Conservation (phyloP, 495 filamentous ascomycete species). For the Aspergillus affinis region DNA sequence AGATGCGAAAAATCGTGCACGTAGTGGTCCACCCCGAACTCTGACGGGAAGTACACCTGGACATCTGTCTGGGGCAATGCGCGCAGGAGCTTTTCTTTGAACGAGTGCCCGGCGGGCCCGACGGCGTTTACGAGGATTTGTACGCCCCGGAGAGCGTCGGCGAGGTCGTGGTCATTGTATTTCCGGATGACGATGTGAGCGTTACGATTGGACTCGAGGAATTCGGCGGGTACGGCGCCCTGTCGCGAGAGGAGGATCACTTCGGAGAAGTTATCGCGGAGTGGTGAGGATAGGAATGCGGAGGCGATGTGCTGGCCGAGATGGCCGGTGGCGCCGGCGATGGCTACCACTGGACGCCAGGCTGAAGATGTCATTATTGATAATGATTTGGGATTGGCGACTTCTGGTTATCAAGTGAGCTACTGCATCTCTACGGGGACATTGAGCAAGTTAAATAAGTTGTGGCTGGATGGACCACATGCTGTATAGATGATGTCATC, state of each 20-base stretch:
- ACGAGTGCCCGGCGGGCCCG: slow-evolving; percentile 22
- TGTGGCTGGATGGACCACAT: neutral
- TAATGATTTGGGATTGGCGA: neutral
- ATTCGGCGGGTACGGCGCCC: slow-evolving; percentile 1
- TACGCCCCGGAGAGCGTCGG: slow-evolving; percentile 19
- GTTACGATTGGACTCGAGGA: neutral
- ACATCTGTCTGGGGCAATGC: slow-evolving; percentile 20
- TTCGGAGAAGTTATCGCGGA: slow-evolving; percentile 21
- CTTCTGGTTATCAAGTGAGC: no score
- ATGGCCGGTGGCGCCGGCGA: slow-evolving; percentile 29
- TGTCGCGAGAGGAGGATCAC: slow-evolving; percentile 26
- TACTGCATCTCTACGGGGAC: neutral
- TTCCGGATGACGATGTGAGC: slow-evolving; percentile 15
- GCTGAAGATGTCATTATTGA: slow-evolving; percentile 4
- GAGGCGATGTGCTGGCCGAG: slow-evolving; percentile 24
- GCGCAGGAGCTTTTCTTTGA: slow-evolving; percentile 23
- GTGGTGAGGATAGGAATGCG: slow-evolving; percentile 23
- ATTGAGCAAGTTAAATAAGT: neutral
- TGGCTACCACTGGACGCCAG: slow-evolving; percentile 16
- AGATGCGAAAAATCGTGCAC: slow-evolving; percentile 27
- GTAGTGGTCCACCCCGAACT: slow-evolving; percentile 32
- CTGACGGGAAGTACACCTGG: slow-evolving; percentile 29
- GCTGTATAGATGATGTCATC: neutral
- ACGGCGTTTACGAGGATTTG: slow-evolving; percentile 28
- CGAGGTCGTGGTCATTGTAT: slow-evolving; percentile 22